Evolutionary conservation across 1,284 basidiomycete species (phyloP).

Genomic region (Cutaneotrichosporon daszewskae): DNA sequence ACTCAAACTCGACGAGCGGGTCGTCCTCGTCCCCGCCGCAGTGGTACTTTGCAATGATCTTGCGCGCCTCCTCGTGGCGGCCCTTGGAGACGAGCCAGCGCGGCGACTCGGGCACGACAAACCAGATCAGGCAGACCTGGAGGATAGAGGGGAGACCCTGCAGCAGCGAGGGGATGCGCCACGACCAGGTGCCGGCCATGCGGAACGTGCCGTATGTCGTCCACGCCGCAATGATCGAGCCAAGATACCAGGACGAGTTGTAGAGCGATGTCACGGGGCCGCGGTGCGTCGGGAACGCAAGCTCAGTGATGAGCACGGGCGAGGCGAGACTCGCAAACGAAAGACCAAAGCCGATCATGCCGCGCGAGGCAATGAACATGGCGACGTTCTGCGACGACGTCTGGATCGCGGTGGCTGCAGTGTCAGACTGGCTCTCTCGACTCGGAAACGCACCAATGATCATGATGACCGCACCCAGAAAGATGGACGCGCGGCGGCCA

Average conservation of each 20-base stretch:
- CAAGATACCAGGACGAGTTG: slow-evolving; percentile 25
- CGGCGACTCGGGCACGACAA: slow-evolving; percentile 27
- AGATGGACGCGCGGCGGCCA: slow-evolving; percentile 43
- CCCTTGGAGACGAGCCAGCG: slow-evolving; percentile 22
- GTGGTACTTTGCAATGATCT: slow-evolving; percentile 88
- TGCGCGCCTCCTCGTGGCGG: slow-evolving; percentile 48
- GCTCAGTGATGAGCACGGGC: slow-evolving; percentile 68
- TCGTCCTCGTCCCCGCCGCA: slow-evolving; percentile 27
- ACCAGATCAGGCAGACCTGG: slow-evolving; percentile 16
- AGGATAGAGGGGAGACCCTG: slow-evolving; percentile 45
- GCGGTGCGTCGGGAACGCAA: slow-evolving; percentile 70
- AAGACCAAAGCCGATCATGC: slow-evolving; percentile 64
- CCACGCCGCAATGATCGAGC: slow-evolving; percentile 14
- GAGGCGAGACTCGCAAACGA: slow-evolving; percentile 53
- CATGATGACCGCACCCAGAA: slow-evolving; percentile 21
- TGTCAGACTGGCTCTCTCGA: not conserved
- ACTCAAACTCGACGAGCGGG: slow-evolving; percentile 41
- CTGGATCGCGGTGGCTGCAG: slow-evolving; percentile 19
- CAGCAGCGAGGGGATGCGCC: slow-evolving; percentile 49
- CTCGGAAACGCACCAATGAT: slow-evolving; percentile 22
- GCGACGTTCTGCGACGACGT: slow-evolving; percentile 54
- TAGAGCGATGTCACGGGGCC: slow-evolving; percentile 49
- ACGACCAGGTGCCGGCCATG: slow-evolving; percentile 29
- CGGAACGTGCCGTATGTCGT: slow-evolving; percentile 30
- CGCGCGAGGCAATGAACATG: slow-evolving; percentile 56